These are phyloP conservation scores for Vaccinium myrtillus DNA, from an alignment of 148 eudicot genomes.

Conservation along the genomic window DNA sequence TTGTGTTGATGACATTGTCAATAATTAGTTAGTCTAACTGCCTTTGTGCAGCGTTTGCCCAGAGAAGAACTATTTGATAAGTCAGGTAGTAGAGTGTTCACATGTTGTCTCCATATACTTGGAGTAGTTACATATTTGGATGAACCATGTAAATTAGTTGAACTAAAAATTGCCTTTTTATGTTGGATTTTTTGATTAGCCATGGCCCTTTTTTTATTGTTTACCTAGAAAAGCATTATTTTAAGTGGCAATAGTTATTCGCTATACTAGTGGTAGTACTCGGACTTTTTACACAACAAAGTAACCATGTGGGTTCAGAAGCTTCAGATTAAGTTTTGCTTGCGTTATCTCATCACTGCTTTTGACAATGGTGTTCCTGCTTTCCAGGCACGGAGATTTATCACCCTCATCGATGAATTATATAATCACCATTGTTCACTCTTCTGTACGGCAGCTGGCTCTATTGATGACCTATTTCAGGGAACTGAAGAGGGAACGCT, in stretches of 20 bases:
- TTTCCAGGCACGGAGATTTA: conserved; percentile 93
- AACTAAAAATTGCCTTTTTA: background rate
- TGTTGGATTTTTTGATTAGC: background rate
- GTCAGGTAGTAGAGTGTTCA: background rate
- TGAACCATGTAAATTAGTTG: background rate
- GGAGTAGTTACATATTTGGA: background rate
- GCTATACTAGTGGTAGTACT: background rate
- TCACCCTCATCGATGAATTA: conserved; percentile 85
- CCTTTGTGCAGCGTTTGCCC: background rate
- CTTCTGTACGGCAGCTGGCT: conserved; percentile 72
- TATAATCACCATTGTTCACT: conserved; percentile 92
- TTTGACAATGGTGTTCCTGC: conserved; percentile 11
- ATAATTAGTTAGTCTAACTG: background rate
- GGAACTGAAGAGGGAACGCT: conserved; percentile 95
- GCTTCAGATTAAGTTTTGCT: background rate
- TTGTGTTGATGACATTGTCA: background rate
- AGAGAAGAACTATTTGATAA: background rate
- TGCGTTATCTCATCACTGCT: background rate
- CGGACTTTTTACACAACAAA: background rate
- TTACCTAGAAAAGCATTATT: background rate
- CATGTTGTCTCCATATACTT: background rate
- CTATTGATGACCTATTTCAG: conserved; percentile 88
- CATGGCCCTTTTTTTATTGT: background rate
- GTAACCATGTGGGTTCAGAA: background rate
- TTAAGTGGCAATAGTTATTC: background rate